Percentiles rank a stretch among this genome's conserved stretches.
Conservation (phyloP, 2,329 filamentous ascomycete genomes). For the Thyridium curvatum region DNA sequence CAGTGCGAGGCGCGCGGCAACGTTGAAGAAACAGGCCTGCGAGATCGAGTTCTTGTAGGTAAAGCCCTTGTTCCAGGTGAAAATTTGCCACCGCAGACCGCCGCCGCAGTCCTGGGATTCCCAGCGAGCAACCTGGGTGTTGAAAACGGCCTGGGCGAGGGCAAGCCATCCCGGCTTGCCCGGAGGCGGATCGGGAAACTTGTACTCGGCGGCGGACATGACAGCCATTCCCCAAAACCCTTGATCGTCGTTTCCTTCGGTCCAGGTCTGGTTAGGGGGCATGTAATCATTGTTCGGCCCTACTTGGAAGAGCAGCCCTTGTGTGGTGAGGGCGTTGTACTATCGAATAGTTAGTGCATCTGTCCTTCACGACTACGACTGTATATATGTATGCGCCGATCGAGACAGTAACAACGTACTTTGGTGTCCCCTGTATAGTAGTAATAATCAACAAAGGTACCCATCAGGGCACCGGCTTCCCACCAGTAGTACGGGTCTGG, state of each 20-base stretch:
- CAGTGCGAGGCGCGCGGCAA: constrained; percentile 52
- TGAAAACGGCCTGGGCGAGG: constrained; percentile 74
- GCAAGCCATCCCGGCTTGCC: constrained; percentile 61
- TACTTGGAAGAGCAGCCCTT: constrained; percentile 69
- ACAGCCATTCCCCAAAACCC: constrained; percentile 68
- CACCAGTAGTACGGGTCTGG: constrained; percentile 53
- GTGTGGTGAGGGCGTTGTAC: constrained; percentile 62
- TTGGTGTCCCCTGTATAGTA: constrained; percentile 44
- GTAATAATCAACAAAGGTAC: constrained; percentile 75
- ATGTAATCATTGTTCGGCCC: constrained; percentile 71
- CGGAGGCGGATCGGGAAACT: constrained; percentile 53
- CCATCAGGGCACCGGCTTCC: constrained; percentile 69
- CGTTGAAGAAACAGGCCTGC: constrained; percentile 45
- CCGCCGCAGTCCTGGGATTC: constrained; percentile 63
- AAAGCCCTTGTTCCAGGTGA: constrained; percentile 74
- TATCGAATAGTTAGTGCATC: constrained; percentile 22
- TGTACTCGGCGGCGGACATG: constrained; percentile 65
- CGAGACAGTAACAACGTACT: too few relatives aligned
- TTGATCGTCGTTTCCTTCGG: constrained; percentile 70
- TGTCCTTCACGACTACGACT: constrained; percentile 70
- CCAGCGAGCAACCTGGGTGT: constrained; percentile 71
- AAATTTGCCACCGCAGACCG: constrained; percentile 81
- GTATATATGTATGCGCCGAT: too few relatives aligned
- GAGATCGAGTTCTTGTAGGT: constrained; percentile 57
- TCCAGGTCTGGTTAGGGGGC: constrained; percentile 64